phyloP scores from a whole-genome alignment of 495 filamentous ascomycete species.

The Penicillium cinerascens region DNA sequence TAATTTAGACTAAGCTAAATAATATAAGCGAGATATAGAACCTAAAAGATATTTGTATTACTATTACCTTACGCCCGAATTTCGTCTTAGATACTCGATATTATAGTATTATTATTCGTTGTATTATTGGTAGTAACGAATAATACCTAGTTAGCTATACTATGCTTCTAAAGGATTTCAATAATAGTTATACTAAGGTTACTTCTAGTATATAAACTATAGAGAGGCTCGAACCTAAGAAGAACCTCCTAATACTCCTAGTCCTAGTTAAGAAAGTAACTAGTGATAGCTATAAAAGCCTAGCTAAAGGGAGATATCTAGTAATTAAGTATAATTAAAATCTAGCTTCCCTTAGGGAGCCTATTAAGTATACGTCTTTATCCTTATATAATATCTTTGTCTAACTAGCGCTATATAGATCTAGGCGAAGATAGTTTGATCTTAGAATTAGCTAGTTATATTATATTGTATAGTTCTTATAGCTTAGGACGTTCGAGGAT shows the following conservation, averaged over 20 bases:
- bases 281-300: neutral
- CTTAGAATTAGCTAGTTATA: too few relatives aligned
- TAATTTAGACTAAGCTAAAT: constrained; percentile 3
- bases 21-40: constrained; percentile 1
- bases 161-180: too few relatives aligned
- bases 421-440: too few relatives aligned
- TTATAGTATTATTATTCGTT: neutral
- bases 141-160: neutral
- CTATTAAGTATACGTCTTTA: too few relatives aligned
- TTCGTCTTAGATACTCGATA: constrained; percentile 1
- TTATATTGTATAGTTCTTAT: too few relatives aligned
- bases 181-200: too few relatives aligned
- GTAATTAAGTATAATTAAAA: neutral
- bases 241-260: neutral
- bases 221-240: neutral
- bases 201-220: too few relatives aligned
- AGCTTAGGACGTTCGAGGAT: too few relatives aligned
- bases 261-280: neutral
- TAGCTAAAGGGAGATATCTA: neutral
- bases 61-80: too few relatives aligned
- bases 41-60: neutral
- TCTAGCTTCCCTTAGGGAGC: too few relatives aligned
- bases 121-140: neutral
- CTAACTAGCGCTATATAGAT: too few relatives aligned
- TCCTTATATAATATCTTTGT: too few relatives aligned